phyloP scores from a whole-genome alignment of 2,329 filamentous ascomycete genomes.

The Colletotrichum sp. region DNA sequence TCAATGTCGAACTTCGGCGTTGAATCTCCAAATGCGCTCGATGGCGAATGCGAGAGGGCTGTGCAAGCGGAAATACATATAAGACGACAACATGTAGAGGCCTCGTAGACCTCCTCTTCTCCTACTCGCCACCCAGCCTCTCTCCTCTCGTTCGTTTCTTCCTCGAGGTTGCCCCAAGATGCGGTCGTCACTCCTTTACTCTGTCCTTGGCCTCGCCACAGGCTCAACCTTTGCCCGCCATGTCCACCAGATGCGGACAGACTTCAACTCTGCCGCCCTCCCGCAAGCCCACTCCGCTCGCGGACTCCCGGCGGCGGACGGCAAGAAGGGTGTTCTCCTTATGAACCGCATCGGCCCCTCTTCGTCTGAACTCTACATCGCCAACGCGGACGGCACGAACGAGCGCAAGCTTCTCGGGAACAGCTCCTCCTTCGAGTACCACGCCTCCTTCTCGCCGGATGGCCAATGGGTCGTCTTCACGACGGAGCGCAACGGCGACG shows the following conservation, averaged over 20 bases:
- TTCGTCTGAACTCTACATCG: constrained; percentile 3
- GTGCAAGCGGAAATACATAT: not conserved
- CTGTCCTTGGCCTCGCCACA: not conserved
- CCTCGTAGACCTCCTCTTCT: not conserved
- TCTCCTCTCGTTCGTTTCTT: not conserved
- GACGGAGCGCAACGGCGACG: constrained; percentile 12
- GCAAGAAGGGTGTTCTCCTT: constrained; percentile 10
- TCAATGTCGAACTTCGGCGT: not conserved
- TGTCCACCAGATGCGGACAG: constrained; percentile 2
- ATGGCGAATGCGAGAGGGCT: not conserved
- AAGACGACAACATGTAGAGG: not conserved
- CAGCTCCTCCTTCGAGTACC: not conserved
- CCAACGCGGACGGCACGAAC: constrained; percentile 11
- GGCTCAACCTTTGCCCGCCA: not conserved
- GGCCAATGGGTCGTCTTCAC: constrained; percentile 2
- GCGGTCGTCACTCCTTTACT: not conserved
- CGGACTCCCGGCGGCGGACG: constrained; percentile 6
- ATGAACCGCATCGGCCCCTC: constrained; percentile 13
- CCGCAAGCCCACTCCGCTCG: constrained; percentile 3
- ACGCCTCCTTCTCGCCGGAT: constrained; percentile 3
- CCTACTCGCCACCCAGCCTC: not conserved
- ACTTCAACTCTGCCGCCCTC: not conserved
- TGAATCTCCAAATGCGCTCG: not conserved
- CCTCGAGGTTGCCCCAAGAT: not conserved
- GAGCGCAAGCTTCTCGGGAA: not conserved